Percentiles rank a stretch among this genome's conserved stretches.
Conservation (phyloP, 2,329 filamentous ascomycete genomes). For the Beauveria varroae region DNA sequence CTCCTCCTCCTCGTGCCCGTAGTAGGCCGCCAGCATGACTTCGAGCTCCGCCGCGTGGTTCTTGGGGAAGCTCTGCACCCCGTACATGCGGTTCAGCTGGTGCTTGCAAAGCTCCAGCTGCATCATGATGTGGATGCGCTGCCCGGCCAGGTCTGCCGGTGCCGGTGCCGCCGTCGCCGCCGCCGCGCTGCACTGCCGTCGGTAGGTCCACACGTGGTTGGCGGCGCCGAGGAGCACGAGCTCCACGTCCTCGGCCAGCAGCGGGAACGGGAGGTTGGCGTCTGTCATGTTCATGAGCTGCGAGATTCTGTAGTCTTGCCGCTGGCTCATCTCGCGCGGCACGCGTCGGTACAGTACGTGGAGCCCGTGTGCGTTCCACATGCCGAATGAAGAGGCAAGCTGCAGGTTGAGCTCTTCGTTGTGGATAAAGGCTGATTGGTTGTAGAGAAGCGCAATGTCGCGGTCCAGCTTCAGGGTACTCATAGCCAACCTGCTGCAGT, state of each 20-base stretch:
- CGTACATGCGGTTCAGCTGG: conserved; percentile 16
- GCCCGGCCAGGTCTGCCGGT: conserved; percentile 8
- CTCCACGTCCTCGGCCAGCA: conserved; percentile 28
- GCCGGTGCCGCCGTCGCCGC: conserved; percentile 12
- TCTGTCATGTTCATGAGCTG: conserved; percentile 23
- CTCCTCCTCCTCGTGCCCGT: conserved; percentile 8
- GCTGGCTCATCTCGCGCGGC: conserved; percentile 23
- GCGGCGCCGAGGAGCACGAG: conserved; percentile 24
- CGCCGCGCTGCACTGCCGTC: conserved; percentile 14
- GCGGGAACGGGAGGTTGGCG: conserved; percentile 18
- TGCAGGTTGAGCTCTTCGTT: conserved; percentile 31
- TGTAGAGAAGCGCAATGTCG: conserved; percentile 26
- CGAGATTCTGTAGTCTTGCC: conserved; percentile 23
- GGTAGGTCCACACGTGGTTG: conserved; percentile 23
- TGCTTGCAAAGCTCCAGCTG: conserved; percentile 21
- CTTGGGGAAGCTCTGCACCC: conserved; percentile 1
- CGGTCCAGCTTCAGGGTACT: conserved; percentile 32
- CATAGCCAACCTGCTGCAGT: conserved; percentile 23
- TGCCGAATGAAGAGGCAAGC: conserved; percentile 25
- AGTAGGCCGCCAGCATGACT: not conserved
- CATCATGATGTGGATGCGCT: conserved; percentile 15
- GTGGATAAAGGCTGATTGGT: conserved; percentile 24
- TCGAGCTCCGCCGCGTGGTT: not conserved
- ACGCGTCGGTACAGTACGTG: conserved; percentile 28
- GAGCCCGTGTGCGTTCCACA: conserved; percentile 32